Evolutionary conservation across 106 monocot species (phyloP).

Genomic region (Acorus calamus): DNA sequence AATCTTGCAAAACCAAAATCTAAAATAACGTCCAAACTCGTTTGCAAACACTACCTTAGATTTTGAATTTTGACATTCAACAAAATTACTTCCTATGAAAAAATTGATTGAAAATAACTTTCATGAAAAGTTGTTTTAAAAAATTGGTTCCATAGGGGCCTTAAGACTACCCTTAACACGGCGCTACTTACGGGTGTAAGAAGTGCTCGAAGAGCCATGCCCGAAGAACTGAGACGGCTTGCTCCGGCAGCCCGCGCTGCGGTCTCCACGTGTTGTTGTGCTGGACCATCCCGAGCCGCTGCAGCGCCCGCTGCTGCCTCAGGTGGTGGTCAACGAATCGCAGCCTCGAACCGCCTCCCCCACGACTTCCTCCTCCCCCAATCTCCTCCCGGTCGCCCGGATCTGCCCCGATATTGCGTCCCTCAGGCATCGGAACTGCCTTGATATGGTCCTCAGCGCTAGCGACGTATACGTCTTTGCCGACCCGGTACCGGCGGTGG

Average conservation of each 20-base stretch:
- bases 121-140: too few relatives aligned
- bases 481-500: conserved; percentile 57
- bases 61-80: too few relatives aligned
- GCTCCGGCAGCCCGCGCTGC: conserved; percentile 84
- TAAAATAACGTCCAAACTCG: too few relatives aligned
- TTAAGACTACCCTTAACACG: neutral
- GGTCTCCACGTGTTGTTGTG: conserved; percentile 84
- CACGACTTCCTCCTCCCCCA: conserved; percentile 62
- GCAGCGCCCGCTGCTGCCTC: conserved; percentile 87
- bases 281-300: conserved; percentile 93
- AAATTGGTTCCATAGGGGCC: neutral
- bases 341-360: conserved; percentile 58
- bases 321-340: conserved; percentile 90
- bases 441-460: conserved; percentile 87
- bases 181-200: conserved; percentile 68
- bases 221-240: conserved; percentile 85
- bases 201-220: conserved; percentile 99
- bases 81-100: too few relatives aligned
- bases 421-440: conserved; percentile 88
- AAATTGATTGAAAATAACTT: neutral
- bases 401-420: conserved; percentile 79
- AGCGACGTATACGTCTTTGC: conserved; percentile 83
- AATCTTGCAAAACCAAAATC: too few relatives aligned
- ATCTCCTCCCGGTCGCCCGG: conserved; percentile 35
- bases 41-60: too few relatives aligned